Conservation (phyloP, 805 yeast genomes). For the Candida endomychidarum region DNA sequence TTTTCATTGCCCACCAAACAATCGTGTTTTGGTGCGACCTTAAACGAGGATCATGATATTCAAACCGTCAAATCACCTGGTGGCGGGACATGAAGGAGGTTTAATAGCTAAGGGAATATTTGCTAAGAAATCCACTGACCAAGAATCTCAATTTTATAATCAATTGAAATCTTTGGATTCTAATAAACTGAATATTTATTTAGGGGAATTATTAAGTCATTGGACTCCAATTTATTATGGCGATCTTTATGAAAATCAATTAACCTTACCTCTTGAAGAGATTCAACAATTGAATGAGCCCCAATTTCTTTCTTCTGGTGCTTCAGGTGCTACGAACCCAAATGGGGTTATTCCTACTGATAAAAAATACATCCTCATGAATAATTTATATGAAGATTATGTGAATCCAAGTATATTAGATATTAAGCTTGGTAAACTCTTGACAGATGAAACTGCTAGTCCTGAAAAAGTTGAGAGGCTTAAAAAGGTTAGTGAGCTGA, state of each 20-base stretch:
- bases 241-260: constrained; percentile 46
- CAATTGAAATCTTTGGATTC: constrained; percentile 20
- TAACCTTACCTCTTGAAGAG: constrained; percentile 1
- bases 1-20: constrained; percentile 1
- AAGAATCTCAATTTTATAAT: constrained; percentile 78
- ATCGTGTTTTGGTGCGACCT: constrained; percentile 4
- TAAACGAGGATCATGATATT: constrained; percentile 4
- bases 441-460: constrained; percentile 62
- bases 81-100: constrained; percentile 92
- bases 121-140: constrained; percentile 61
- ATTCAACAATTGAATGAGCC: constrained; percentile 3
- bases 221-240: constrained; percentile 73
- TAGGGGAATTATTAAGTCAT: constrained; percentile 32
- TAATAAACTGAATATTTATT: not conserved
- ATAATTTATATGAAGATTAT: constrained; percentile 66
- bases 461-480: constrained; percentile 64
- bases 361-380: constrained; percentile 58
- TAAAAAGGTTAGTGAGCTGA: constrained; percentile 57
- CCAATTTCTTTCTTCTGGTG: not conserved
- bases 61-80: constrained; percentile 52
- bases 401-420: constrained; percentile 73
- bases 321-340: not conserved
- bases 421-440: constrained; percentile 71
- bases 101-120: constrained; percentile 65
- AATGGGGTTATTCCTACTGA: constrained; percentile 10